Evolutionary conservation across 164 flowering plant species (phyloP), one percentile per base, ranked within the genome.

Genomic region (Kalanchoe fedtschenkoi): DNA sequence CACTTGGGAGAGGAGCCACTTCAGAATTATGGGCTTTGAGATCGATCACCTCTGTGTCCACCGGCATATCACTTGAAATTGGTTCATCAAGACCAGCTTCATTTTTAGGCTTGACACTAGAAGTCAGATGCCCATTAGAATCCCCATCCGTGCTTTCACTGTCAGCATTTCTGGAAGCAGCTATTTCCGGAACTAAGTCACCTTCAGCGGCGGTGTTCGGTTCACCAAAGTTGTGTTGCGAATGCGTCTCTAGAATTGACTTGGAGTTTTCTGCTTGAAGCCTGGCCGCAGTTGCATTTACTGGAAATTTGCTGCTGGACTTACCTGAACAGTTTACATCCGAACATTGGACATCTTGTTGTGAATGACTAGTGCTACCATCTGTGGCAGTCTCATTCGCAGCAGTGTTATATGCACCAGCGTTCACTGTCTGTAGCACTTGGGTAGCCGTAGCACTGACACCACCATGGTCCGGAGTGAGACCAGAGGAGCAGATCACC

Each of bases 401-500:
- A 26, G 24, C 13, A 28, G 32, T 51, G 56, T 28, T 51, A 51
- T 1, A 32, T 26, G 56, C 56, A 51, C 3, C 8, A 28, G 56
- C 11, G 17, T 51, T 51, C 56, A 30, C 56, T 9, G 56, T 26
- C 32, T 11, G 32, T 11, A 51, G 1, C 13, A 11, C 32, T 2
- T 11, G 56, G 56, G 30, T 51, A 51, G 32, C 16, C 9, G 2
- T 4, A 17, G 32, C 56, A 51, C 32, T 4, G 32, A 17, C 56
- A 51, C 32, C 28, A 15, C 17, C 17, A 11, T 51, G 30, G 6
- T 51, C 56, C 24, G 24, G 56, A 26, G 56, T 28, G 32, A 24
- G 32, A 30, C 61, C 61, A 61, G 77, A 70, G 44, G 75, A 38
- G n/a, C 46, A 30, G 30, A 65, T 61, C 15, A 57, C 64, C 44